Evolutionary conservation across 1,284 basidiomycete genomes (phyloP).

Genomic region (Trichosporon sp.): DNA sequence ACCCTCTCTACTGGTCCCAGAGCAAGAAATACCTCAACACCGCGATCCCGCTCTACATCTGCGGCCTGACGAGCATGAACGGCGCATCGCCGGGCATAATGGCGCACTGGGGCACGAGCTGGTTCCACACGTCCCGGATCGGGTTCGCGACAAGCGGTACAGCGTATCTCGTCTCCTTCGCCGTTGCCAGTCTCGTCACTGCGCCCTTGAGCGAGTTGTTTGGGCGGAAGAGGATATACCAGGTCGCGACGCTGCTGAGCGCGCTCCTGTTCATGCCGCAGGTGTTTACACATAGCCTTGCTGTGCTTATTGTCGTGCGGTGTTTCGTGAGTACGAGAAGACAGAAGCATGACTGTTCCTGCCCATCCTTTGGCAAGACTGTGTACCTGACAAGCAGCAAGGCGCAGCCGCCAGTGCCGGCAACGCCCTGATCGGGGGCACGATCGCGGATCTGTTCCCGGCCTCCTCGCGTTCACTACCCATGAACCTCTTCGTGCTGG

Average conservation of each 20-base stretch:
- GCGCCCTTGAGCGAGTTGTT: conserved; percentile 51
- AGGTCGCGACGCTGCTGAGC: conserved; percentile 34
- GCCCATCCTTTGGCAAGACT: too few species aligned
- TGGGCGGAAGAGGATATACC: conserved; percentile 47
- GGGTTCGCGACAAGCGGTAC: conserved; percentile 38
- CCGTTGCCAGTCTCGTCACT: conserved; percentile 44
- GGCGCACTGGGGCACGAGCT: conserved; percentile 37
- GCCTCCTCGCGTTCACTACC: conserved; percentile 52
- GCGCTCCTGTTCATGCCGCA: conserved; percentile 51
- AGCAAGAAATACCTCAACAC: conserved; percentile 39
- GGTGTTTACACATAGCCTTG: conserved; percentile 41
- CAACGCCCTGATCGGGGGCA: conserved; percentile 52
- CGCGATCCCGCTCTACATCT: conserved; percentile 36
- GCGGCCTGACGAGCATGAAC: conserved; percentile 36
- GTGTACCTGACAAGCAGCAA: conserved; percentile 33
- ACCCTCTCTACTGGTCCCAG: conserved; percentile 46
- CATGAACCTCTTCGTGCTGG: conserved; percentile 56
- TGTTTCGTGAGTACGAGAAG: conserved; percentile 29
- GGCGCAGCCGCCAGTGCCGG: conserved; percentile 45
- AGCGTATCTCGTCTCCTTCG: conserved; percentile 40
- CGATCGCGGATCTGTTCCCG: conserved; percentile 53
- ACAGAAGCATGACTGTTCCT: too few species aligned
- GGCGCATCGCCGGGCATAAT: conserved; percentile 38
- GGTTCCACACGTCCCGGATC: conserved; percentile 38
- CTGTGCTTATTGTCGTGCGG: conserved; percentile 46